Conservation (phyloP, 2,329 filamentous ascomycete genomes). For the Grosmannia serpens region DNA sequence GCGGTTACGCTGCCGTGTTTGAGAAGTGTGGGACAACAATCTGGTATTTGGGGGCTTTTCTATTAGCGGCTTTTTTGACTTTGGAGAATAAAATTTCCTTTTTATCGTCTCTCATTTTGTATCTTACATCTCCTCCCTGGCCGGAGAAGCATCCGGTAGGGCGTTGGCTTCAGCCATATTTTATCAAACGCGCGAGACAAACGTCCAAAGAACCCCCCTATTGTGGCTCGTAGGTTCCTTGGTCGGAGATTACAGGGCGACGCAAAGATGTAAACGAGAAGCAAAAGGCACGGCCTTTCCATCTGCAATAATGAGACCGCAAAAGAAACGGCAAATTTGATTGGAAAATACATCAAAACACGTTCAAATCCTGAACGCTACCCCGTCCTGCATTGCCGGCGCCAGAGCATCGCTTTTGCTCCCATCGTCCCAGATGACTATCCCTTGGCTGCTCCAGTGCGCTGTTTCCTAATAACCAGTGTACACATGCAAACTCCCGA, state of each 20-base stretch:
- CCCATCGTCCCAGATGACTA: neutral
- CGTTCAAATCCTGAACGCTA: neutral
- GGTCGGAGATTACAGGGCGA: too few species aligned
- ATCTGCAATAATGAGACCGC: neutral
- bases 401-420: neutral
- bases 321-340: neutral
- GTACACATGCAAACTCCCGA: neutral
- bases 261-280: too few species aligned
- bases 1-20: neutral
- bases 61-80: neutral
- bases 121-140: neutral
- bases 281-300: neutral
- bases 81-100: neutral
- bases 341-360: neutral
- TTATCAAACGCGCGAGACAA: neutral
- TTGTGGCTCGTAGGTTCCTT: too few species aligned
- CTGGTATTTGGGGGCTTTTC: neutral
- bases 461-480: neutral
- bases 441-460: neutral
- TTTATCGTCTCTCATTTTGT: neutral
- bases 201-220: neutral
- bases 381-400: neutral
- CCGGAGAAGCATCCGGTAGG: neutral
- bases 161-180: neutral
- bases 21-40: neutral